phyloP scores from a whole-genome alignment of 352 stramenopile genomes.

The Blastocystis sp. region DNA sequence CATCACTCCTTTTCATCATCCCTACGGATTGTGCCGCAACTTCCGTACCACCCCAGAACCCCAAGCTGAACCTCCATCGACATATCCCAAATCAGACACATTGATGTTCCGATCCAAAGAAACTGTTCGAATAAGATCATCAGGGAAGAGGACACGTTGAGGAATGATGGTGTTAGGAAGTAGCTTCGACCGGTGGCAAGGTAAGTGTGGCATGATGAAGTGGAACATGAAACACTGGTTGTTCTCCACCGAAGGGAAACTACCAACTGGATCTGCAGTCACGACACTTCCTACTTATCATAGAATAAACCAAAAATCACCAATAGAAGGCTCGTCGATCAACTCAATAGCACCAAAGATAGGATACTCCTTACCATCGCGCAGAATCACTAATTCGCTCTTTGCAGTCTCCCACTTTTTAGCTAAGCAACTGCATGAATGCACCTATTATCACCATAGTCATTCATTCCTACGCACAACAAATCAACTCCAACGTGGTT shows the following conservation, averaged over 20 bases:
- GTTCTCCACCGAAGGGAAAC: neutral
- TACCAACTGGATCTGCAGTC: neutral
- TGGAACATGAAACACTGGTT: neutral
- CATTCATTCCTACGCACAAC: neutral
- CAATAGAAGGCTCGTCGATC: neutral
- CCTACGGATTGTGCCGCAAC: neutral
- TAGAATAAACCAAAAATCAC: neutral
- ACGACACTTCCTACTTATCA: neutral
- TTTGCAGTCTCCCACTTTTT: neutral
- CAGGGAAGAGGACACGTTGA: neutral
- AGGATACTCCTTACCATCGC: neutral
- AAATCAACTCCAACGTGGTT: constrained; percentile 21
- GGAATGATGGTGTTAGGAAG: neutral
- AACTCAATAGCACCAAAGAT: constrained; percentile 8
- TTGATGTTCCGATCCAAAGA: constrained; percentile 7
- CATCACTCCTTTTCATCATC: neutral
- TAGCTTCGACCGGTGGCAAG: neutral
- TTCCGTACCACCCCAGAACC: constrained; percentile 6
- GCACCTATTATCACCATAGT: neutral
- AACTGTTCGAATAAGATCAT: neutral
- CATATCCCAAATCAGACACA: neutral
- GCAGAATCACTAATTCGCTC: neutral
- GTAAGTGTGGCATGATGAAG: neutral
- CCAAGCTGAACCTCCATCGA: neutral
- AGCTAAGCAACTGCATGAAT: neutral